Conservation (phyloP, 345 rosid genomes). For the Salix dunnii region DNA sequence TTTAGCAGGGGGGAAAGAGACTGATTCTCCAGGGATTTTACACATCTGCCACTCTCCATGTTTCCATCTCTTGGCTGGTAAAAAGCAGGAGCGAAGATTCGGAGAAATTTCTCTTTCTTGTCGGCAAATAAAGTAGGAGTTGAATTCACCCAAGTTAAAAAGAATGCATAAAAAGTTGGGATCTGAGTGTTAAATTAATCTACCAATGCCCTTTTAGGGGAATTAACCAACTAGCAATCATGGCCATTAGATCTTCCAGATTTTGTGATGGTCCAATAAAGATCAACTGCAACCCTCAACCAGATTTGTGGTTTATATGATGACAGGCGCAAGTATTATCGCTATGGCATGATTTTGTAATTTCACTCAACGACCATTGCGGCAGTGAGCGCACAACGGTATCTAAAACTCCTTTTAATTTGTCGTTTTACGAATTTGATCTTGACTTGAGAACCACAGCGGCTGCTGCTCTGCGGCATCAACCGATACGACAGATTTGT, state of each 20-base stretch:
- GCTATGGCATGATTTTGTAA: background rate
- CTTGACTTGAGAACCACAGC: too few species aligned
- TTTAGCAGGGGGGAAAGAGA: background rate
- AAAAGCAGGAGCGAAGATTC: background rate
- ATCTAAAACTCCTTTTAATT: background rate
- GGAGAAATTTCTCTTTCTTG: conserved; percentile 2
- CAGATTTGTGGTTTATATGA: background rate
- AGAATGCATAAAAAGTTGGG: background rate
- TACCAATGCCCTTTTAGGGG: background rate
- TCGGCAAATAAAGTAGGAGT: background rate
- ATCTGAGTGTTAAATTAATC: background rate
- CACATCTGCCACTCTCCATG: background rate
- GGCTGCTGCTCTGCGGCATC: too few species aligned
- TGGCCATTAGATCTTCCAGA: background rate
- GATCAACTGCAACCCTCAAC: background rate
- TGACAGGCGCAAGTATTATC: too few species aligned
- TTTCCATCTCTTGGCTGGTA: background rate
- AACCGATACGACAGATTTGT: too few species aligned
- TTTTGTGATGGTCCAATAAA: background rate
- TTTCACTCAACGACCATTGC: background rate
- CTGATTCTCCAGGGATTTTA: background rate
- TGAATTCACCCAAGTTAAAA: background rate
- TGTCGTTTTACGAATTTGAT: too few species aligned
- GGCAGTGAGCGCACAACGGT: background rate
- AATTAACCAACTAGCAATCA: background rate